These are phyloP conservation scores for Geranium incanum DNA, from an alignment of 441 rosid species.

Conservation along the genomic window DNA sequence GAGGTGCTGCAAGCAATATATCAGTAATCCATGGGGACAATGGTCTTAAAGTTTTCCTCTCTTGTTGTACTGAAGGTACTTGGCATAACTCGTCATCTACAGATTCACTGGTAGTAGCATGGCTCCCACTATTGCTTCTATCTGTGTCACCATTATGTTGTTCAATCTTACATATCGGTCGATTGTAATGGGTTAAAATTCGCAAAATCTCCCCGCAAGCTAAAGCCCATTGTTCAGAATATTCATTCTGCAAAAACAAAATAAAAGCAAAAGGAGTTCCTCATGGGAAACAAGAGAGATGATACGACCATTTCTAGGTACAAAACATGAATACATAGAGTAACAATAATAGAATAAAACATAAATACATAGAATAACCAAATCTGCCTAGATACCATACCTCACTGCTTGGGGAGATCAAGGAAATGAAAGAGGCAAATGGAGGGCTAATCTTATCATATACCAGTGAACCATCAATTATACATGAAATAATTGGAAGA, in stretches of 20 bases:
- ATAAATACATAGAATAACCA: not conserved
- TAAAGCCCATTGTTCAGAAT: constrained; percentile 98
- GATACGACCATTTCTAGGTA: not conserved
- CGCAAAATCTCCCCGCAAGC: constrained; percentile 97
- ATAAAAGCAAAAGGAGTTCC: not conserved
- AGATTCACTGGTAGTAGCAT: constrained; percentile 37
- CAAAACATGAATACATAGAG: not conserved
- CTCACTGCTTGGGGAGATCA: constrained; percentile 81
- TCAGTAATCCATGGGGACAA: constrained; percentile 97
- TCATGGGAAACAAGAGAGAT: not conserved
- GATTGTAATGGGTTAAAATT: constrained; percentile 92
- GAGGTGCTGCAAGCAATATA: constrained; percentile 87
- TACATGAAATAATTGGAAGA: constrained; percentile 91
- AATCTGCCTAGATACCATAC: constrained; percentile 30
- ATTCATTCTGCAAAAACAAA: constrained; percentile 59
- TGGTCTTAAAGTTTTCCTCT: constrained; percentile 90
- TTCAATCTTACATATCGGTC: constrained; percentile 82
- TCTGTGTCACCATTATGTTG: constrained; percentile 52
- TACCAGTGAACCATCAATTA: constrained; percentile 80
- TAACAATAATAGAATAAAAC: not conserved
- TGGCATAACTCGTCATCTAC: constrained; percentile 36
- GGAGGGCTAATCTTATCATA: constrained; percentile 75
- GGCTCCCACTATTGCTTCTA: constrained; percentile 38
- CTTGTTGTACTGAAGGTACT: constrained; percentile 46
- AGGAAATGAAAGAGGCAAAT: constrained; percentile 87